phyloP scores from a whole-genome alignment of 257 asterid genomes.

The Jasminum sambac region DNA sequence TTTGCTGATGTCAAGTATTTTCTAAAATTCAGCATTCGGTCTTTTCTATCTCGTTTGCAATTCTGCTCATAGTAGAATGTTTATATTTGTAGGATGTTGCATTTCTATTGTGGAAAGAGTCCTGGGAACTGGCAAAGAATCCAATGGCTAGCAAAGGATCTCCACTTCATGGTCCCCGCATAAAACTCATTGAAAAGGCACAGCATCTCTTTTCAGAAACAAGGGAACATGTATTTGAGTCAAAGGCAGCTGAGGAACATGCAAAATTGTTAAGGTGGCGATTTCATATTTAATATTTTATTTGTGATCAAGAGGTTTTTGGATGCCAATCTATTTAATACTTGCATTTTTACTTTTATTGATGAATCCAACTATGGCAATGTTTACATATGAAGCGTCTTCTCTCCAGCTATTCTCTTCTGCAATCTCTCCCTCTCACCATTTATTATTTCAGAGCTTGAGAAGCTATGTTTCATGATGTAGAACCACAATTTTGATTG shows the following conservation, averaged over 20 bases:
- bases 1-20: constrained; percentile 8
- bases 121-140: constrained; percentile 82
- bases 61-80: constrained; percentile 7
- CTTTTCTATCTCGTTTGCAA: constrained; percentile 17
- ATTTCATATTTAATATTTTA: background rate
- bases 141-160: constrained; percentile 86
- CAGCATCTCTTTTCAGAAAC: constrained; percentile 77
- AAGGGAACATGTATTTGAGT: constrained; percentile 76
- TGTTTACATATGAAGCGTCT: background rate
- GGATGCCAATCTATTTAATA: background rate
- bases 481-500: constrained; percentile 7
- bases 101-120: constrained; percentile 81
- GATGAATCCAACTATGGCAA: background rate
- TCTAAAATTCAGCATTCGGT: background rate
- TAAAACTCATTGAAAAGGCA: constrained; percentile 82
- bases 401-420: background rate
- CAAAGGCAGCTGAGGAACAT: constrained; percentile 99
- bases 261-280: constrained; percentile 83
- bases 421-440: background rate
- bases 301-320: background rate
- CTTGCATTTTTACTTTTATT: background rate
- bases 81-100: constrained; percentile 71
- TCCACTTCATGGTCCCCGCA: constrained; percentile 75
- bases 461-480: background rate
- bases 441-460: constrained; percentile 1